Base-by-base conservation (phyloP, 2,329 filamentous ascomycete genomes). In the Microsporum audouinii region DNA sequence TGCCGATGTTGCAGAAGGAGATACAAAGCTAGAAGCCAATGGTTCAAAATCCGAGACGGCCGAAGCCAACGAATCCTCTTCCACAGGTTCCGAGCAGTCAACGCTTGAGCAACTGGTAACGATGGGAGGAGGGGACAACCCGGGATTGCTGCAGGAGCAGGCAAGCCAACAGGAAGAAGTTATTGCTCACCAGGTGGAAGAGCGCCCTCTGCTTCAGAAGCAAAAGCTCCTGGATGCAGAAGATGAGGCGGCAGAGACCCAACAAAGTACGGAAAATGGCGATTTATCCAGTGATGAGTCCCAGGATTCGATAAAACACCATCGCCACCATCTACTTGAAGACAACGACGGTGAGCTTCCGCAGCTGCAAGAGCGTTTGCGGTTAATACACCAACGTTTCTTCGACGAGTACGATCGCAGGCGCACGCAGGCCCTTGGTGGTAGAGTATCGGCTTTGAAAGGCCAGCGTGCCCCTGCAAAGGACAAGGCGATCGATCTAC, bases 191-290 rank as follows among this genome's bases (percentile, higher is more conserved):
- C 94, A 99, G 73, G 81, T 97, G 17, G 89, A 86, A 63, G 91
- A 96, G 64, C 84, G 92, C 12, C 94, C 94, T 0, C 76, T 99
- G 33, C 77, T 95, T n/a, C 89, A 94, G 70, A 88, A 95, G 76
- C 94, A 99, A 73, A 88, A 96, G 68, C 82, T 91, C 71, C 80
- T 96, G 27, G 94, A 99, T 69, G 88, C 89, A 67, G 88, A 91
- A 68, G 88, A 91, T 66, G 85, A 89, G 45, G 80, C 82, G 41
- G 82, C 78, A 60, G 82, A 80, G 63, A 78, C 63, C 33, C 36
- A 58, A n/a, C 63, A 74, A 61, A 73, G 73, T 1, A 73, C 74
- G 4, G 77, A 79, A 14, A 79, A 79, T 57, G 77, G 79, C 38
- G 77, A 74, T 33, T 70, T 68, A 3, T 66, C 70, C 5, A 75